These are phyloP conservation scores for Colletotrichum camelliae DNA, from an alignment of 2,329 filamentous ascomycete genomes.

Conservation along the genomic window DNA sequence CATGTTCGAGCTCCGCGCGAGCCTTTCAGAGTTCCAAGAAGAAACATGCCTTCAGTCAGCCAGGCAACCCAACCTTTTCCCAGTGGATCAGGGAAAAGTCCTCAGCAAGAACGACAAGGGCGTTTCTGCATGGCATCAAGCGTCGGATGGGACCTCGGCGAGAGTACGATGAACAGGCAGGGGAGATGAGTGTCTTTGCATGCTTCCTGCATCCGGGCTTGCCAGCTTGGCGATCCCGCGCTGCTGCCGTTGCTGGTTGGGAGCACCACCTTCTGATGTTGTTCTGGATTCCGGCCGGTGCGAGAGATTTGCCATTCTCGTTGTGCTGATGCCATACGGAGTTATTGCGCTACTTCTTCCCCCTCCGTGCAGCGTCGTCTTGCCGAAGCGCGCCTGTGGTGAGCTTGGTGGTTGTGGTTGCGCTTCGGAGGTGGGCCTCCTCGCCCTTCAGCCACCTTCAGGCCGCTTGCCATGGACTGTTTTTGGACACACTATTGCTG, in stretches of 20 bases:
- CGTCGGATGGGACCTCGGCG: slow-evolving; percentile 9
- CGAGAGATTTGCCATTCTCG: slow-evolving; percentile 17
- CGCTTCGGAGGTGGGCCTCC: slow-evolving; percentile 9
- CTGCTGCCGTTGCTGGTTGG: neutral
- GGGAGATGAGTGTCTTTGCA: slow-evolving; percentile 20
- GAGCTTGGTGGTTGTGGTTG: neutral
- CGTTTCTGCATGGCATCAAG: slow-evolving; percentile 18
- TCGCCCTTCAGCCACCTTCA: slow-evolving; percentile 15
- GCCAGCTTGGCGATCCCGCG: slow-evolving; percentile 16
- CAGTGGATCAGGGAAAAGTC: neutral
- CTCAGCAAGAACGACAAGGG: neutral
- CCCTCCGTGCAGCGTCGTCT: slow-evolving; percentile 13
- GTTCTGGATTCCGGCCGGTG: slow-evolving; percentile 2
- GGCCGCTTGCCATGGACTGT: slow-evolving; percentile 12
- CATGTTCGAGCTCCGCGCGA: slow-evolving; percentile 2
- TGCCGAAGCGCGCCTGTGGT: slow-evolving; percentile 11
- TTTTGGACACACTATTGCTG: slow-evolving; percentile 7
- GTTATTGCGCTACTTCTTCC: slow-evolving; percentile 11
- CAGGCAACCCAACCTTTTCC: neutral
- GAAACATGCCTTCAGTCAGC: neutral
- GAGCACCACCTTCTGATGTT: neutral
- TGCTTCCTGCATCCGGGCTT: slow-evolving; percentile 21
- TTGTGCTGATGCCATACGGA: slow-evolving; percentile 12
- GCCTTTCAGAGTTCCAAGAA: neutral
- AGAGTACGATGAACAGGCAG: slow-evolving; percentile 3